Evolutionary conservation across 2,329 filamentous ascomycete genomes (phyloP), one percentile per base, ranked within the genome.

Genomic region (Biscogniauxia mediterranea): DNA sequence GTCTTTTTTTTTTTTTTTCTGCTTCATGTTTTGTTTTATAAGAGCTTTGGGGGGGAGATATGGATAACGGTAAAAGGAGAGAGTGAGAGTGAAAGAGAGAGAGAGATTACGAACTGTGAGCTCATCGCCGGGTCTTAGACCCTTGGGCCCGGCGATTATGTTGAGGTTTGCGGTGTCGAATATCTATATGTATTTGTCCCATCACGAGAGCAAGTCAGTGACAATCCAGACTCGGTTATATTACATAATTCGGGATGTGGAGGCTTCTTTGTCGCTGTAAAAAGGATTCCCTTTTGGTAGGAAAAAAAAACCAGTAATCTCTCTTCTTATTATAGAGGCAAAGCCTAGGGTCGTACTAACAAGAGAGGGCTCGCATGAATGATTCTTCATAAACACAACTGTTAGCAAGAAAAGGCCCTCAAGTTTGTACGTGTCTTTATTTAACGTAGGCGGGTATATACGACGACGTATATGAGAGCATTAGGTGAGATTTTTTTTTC

Each of bases 361-460:
- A 62, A 89, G 79, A 71, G 84, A 85, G 23, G 87, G 87, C 68
- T 87, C 85, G 74, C 87, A 89, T 4, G 84, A 87, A 75, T 89
- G 87, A 74, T 89, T 89, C 38, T 46, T 46, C 17, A n/a, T 46
- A 46, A 17, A 46, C 23, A n/a, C 17, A n/a, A n/a, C 38, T 6
- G 15, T 46, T n/a, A 46, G 38, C 17, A 46, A n/a, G 17, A 11
- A n/a, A 46, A 46, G 1, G 15, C 2, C 8, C 17, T 17, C 5
- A 46, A 11, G 15, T 17, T 46, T 17, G 15, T 46, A 46, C 38
- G 38, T 17, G 15, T 15, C 6, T 15, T 17, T n/a, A 46, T 46
- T n/a, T n/a, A 1, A 46, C 13, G 7, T 38, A 32, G 11, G 28
- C 7, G 7, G 28, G 23, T 23, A 23, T 23, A 32, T 32, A 9